phyloP scores from a whole-genome alignment of 208 protist genomes.

The Trypanosoma mega region DNA sequence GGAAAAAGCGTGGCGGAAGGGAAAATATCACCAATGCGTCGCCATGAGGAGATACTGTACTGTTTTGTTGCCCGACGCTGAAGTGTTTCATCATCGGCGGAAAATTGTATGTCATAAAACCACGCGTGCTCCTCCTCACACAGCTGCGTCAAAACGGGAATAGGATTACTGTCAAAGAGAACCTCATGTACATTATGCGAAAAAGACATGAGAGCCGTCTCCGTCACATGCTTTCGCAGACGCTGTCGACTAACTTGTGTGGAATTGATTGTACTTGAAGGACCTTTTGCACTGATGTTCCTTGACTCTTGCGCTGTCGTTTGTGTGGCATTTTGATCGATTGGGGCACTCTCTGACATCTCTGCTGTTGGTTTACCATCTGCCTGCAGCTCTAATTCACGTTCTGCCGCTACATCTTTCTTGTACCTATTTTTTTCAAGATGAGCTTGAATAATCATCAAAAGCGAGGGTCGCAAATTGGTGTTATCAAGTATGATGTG shows the following conservation, averaged over 20 bases:
- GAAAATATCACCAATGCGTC: constrained; percentile 60
- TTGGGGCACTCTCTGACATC: neutral
- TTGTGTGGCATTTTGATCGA: neutral
- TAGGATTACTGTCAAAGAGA: constrained; percentile 74
- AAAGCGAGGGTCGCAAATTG: constrained; percentile 44
- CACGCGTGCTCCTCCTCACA: constrained; percentile 41
- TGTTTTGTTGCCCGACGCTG: constrained; percentile 36
- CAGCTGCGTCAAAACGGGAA: constrained; percentile 34
- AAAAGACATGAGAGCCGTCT: constrained; percentile 34
- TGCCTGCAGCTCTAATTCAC: neutral
- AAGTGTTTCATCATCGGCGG: constrained; percentile 37
- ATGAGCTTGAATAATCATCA: constrained; percentile 50
- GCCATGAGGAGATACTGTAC: constrained; percentile 60
- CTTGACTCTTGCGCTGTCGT: neutral
- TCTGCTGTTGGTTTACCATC: neutral
- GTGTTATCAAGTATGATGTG: constrained; percentile 69
- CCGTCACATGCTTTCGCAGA: constrained; percentile 35
- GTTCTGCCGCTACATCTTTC: constrained; percentile 6
- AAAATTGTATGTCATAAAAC: constrained; percentile 82
- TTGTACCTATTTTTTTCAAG: constrained; percentile 43
- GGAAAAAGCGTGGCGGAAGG: constrained; percentile 55
- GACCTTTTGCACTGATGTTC: neutral
- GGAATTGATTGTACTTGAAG: neutral
- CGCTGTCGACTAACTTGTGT: constrained; percentile 15
- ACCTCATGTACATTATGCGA: constrained; percentile 35